Evolutionary conservation across 2,329 filamentous ascomycete species (phyloP).

Genomic region (Aspergillus sp.): DNA sequence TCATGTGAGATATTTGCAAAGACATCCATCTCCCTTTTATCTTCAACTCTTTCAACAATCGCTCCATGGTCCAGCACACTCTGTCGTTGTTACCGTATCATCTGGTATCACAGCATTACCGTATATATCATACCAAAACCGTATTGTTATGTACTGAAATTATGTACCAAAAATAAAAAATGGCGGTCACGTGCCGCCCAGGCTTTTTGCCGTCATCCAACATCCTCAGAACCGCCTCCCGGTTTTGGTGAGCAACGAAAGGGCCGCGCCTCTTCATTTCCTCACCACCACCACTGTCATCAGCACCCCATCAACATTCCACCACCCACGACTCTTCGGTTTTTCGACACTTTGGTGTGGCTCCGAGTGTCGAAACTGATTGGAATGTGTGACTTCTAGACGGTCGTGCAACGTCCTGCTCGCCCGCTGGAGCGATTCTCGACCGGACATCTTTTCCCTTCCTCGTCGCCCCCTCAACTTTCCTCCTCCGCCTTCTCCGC

Average conservation of each 20-base stretch:
- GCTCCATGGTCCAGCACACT: no score
- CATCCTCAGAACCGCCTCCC: constrained; percentile 15
- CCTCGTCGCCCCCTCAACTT: constrained; percentile 11
- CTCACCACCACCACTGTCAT: constrained; percentile 7
- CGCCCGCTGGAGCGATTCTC: constrained; percentile 29
- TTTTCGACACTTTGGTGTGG: constrained; percentile 9
- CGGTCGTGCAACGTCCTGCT: constrained; percentile 27
- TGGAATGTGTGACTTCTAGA: constrained; percentile 31
- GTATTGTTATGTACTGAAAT: not conserved
- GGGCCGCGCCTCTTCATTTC: constrained; percentile 7
- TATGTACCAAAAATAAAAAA: constrained; percentile 4
- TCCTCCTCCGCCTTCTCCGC: constrained; percentile 9
- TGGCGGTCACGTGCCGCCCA: constrained; percentile 21
- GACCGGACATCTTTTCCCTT: constrained; percentile 11
- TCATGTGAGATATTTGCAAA: no score
- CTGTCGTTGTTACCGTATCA: no score
- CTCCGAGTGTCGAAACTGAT: constrained; percentile 8
- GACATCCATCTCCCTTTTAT: no score
- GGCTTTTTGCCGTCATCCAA: constrained; percentile 26
- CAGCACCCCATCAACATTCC: constrained; percentile 11
- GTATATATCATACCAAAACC: not conserved
- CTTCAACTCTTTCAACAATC: no score
- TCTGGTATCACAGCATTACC: no score
- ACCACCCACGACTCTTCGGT: constrained; percentile 7
- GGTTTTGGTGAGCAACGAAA: constrained; percentile 17